Evolutionary conservation across 352 stramenopile species (phyloP).

Genomic region (Phytophthora megakarya): DNA sequence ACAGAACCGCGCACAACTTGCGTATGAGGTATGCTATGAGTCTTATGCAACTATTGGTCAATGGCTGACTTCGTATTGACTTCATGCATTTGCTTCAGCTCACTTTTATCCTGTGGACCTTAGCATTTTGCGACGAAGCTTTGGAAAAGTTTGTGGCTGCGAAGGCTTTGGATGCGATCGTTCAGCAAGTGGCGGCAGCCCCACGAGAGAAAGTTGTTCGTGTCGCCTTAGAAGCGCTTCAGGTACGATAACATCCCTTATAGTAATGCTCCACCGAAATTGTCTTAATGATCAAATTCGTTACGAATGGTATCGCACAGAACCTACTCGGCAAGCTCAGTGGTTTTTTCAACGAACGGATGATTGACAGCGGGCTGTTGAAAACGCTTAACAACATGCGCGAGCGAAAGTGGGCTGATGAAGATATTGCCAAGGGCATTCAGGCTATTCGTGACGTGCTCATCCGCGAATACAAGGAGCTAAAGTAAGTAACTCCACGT

Average conservation of each 20-base stretch:
- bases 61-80: not conserved
- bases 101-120: slow-evolving; percentile 96
- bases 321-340: slow-evolving; percentile 83
- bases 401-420: slow-evolving; percentile 95
- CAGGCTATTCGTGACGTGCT: slow-evolving; percentile 80
- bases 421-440: slow-evolving; percentile 92
- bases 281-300: not conserved
- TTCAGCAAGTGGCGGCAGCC: slow-evolving; percentile 91
- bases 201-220: slow-evolving; percentile 97
- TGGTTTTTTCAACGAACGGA: slow-evolving; percentile 91
- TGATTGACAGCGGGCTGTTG: slow-evolving; percentile 96
- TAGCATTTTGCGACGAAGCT: slow-evolving; percentile 91
- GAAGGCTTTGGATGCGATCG: slow-evolving; percentile 69
- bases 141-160: slow-evolving; percentile 78
- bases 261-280: not conserved
- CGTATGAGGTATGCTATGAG: slow-evolving; percentile 85
- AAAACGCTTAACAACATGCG: slow-evolving; percentile 95
- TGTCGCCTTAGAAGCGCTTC: slow-evolving; percentile 93
- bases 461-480: slow-evolving; percentile 87
- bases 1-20: slow-evolving; percentile 91
- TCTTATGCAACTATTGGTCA: not conserved
- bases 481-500: slow-evolving; percentile 62
- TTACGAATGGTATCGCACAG: slow-evolving; percentile 28
- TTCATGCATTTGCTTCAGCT: slow-evolving; percentile 58
- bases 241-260: slow-evolving; percentile 39